phyloP scores from a whole-genome alignment of 2,329 filamentous ascomycete species.

The Berkeleyomyces rouxiae region DNA sequence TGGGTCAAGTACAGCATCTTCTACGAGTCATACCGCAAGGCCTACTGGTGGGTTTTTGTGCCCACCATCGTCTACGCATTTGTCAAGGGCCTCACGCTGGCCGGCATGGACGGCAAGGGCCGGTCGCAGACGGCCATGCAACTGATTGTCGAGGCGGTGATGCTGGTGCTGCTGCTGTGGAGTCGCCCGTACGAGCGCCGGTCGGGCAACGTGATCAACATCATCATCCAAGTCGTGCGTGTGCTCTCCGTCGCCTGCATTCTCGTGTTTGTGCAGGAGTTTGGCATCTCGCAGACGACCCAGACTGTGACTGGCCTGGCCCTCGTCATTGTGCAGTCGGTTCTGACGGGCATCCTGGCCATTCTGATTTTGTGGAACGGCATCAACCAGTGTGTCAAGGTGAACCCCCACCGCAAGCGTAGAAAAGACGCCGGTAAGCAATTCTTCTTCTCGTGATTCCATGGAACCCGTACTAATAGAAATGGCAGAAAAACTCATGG shows the following conservation, averaged over 20 bases:
- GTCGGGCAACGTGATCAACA: slow-evolving; percentile 85
- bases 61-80: slow-evolving; percentile 83
- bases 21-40: slow-evolving; percentile 88
- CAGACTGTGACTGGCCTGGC: slow-evolving; percentile 90
- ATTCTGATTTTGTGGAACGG: slow-evolving; percentile 83
- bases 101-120: slow-evolving; percentile 70
- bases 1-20: slow-evolving; percentile 96
- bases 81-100: slow-evolving; percentile 71
- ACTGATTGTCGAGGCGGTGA: slow-evolving; percentile 61
- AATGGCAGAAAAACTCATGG: slow-evolving; percentile 43
- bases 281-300: slow-evolving; percentile 77
- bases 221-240: slow-evolving; percentile 74
- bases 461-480: slow-evolving; percentile 18
- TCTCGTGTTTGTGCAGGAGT: slow-evolving; percentile 82
- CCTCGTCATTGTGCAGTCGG: slow-evolving; percentile 78
- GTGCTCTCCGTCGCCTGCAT: slow-evolving; percentile 80
- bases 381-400: slow-evolving; percentile 62
- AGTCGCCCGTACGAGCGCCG: slow-evolving; percentile 71
- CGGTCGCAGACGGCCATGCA: slow-evolving; percentile 66
- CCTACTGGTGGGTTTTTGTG: slow-evolving; percentile 95
- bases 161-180: slow-evolving; percentile 70
- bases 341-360: slow-evolving; percentile 65
- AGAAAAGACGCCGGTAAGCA: slow-evolving; percentile 75
- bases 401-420: slow-evolving; percentile 79
- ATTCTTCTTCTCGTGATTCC: neutral